Evolutionary conservation across 1,139 yeast species (phyloP), one percentile per base, ranked within the genome.

Genomic region (Lodderomyces parapsilosis): DNA sequence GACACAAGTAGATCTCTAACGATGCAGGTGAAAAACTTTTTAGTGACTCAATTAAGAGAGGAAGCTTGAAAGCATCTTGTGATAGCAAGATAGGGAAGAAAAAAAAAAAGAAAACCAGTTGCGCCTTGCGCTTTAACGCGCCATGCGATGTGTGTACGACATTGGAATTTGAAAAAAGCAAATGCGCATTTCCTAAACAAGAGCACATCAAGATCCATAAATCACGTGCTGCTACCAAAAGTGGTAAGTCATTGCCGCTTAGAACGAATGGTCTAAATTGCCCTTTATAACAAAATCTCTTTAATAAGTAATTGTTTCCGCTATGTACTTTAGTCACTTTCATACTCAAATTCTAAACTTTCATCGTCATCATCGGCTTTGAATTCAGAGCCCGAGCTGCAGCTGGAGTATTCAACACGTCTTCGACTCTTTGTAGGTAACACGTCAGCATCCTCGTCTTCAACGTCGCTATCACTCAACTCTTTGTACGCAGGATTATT

Each of bases 321-420:
- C 33, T 6, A 4, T 9, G 4, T 32, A 18, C 7, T 11, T 34
- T 43, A 45, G 2, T 45, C 49, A 41, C 46, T 43, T 25, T 45
- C 49, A 37, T 44, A 48, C 20, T 48, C 50, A 47, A 48, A 48
- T n/a, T 48, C 51, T 8, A 46, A 28, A 34, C 41, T 43, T 15
- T 44, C 32, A 2, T 36, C 45, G 10, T 19, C 34, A 3, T 38
- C 36, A 14, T 36, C 31, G 25, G 18, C 32, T 17, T 24, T 32
- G 8, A 24, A 15, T 11, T 23, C 38, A 4, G 42, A 36, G 31
- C 22, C 37, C n/a, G 33, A 13, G 14, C 33, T 13, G 11, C 17
- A 6, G 14, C 20, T 18, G 17, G 37, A 22, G 18, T 22, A 34
- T 3, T n/a, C 31, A 5, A 10, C 31, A 13, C 17, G 31, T 10